Evolutionary conservation across 1,284 basidiomycete species (phyloP), one percentile per base, ranked within the genome.

Genomic region (Xerocomus nothofagi): DNA sequence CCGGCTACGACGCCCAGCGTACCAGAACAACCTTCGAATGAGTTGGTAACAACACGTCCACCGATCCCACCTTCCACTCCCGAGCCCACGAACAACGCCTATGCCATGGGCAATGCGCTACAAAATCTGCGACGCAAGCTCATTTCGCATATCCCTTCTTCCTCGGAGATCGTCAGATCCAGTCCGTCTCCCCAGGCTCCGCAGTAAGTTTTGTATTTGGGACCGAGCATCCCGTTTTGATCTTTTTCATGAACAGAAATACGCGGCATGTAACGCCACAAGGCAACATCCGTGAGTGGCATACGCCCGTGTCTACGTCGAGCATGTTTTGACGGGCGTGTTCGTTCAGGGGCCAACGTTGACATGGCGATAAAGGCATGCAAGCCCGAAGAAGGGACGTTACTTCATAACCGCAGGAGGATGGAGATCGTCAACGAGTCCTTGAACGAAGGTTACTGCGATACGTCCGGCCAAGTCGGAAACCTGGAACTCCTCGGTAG

Each of bases 371-470:
- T 95, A 54, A 81, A 76, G 47, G 89, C 88, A 1, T 93, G 88
- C 66, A 77, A 81, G 42, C 80, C 82, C 6, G 90, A 93, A 66
- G 80, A 76, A 30, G 76, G 77, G 4, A 77, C 80, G 40, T 65
- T 90, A 23, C 60, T 88, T 9, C 76, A 77, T 45, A 88, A 86
- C 58, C 72, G 82, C 47, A 76, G 84, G 59, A 74, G 80, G 29
- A 88, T 91, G 79, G 79, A 80, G 54, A 75, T 79, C 42, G 82
- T 94, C 17, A 85, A 82, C 55, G 92, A 95, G 64, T 80, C 81
- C 2, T 58, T 86, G 27, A 78, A 91, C 57, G 85, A 89, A 53
- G 83, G 87, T 3, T 94, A 93, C 63, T 94, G 92, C 57, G 92
- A 94, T 68, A 71, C 85, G 8, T 84, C 82, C 43, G 91, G 88